Percentiles rank a stretch among this genome's conserved stretches.
Conservation (phyloP, 352 stramenopile genomes). For the Peronospora destructor region DNA sequence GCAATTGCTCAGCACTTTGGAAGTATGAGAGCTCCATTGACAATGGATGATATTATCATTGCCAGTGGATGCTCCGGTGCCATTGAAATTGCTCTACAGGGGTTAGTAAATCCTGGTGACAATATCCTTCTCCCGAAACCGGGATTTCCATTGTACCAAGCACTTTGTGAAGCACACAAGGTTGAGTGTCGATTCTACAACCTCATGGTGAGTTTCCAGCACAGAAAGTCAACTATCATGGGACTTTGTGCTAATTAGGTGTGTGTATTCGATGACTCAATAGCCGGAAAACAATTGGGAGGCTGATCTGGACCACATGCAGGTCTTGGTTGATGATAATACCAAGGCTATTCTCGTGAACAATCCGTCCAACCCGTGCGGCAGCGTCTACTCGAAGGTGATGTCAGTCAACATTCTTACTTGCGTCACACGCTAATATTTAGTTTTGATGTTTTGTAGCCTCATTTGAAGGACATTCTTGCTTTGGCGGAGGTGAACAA, state of each 20-base stretch:
- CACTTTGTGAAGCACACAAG: constrained; percentile 89
- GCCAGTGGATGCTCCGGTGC: constrained; percentile 89
- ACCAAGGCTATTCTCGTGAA: constrained; percentile 93
- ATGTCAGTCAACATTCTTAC: not conserved
- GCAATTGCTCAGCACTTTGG: constrained; percentile 87
- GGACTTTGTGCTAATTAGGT: not conserved
- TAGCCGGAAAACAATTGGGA: constrained; percentile 88
- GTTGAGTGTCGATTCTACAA: constrained; percentile 90
- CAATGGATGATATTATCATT: constrained; percentile 91
- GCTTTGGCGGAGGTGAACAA: constrained; percentile 73
- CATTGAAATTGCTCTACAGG: constrained; percentile 89
- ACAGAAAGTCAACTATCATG: not conserved
- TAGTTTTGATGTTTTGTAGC: constrained; percentile 11
- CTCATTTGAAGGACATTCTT: constrained; percentile 70
- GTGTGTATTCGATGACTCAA: not conserved
- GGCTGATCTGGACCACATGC: constrained; percentile 87
- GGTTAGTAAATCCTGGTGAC: constrained; percentile 85
- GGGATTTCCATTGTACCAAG: constrained; percentile 93
- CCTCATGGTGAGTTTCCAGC: constrained; percentile 31
- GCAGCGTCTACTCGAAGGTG: constrained; percentile 89
- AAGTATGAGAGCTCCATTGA: constrained; percentile 43
- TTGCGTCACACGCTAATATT: not conserved
- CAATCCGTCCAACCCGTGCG: constrained; percentile 93
- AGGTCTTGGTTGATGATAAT: constrained; percentile 76
- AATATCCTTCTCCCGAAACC: constrained; percentile 91